Evolutionary conservation across 176 grass and related monocot species (phyloP), one percentile per base, ranked within the genome.

Genomic region (Oryza meridionalis): DNA sequence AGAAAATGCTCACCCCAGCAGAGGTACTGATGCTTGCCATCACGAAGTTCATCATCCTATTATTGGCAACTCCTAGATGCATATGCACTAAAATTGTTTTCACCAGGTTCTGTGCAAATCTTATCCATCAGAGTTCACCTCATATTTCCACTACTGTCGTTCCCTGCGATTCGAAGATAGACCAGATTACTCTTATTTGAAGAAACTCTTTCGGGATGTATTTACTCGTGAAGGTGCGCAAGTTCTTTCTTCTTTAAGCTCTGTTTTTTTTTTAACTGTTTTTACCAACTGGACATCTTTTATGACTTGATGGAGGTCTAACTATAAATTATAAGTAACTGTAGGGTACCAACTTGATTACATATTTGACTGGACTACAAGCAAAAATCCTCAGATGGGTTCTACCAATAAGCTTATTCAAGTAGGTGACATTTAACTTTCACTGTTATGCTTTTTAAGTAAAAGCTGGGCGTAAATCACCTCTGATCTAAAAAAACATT

Each of bases 1-100:
- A 97, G 86, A 97, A 97, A 91, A 94, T 94, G 90, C 91, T 97
- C 82, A 97, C 95, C 80, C 91, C 92, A 67, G 81, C 93, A 38
- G 90, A 97, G 90, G 95, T 97, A 93, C 40, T 90, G 67, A n/a
- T 62, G 72, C 31, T 73, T 84, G 42, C 66, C 13, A 63, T 77
- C 17, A 58, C 66, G 26, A 82, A 67, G 64, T 62, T 84, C 70
- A 25, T 74, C 32, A 2, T 82, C 69, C 12, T 77, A 58, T 68
- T 31, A 38, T 69, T 61, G 62, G 21, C 76, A 78, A 49, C 44
- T 65, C 16, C 31, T 64, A 73, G 40, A 33, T 16, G 75, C 11
- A 83, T 84, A 44, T 79, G 24, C 67, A 83, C 67, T 84, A 88
- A 88, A 62, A 77, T 66, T 72, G 6, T 75, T 83, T 73, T 85